A percentile compares a stretch with the other conserved stretches of the same genome.
Conservation (phyloP, 768 basidiomycete genomes). For the Tulasnella sp. region DNA sequence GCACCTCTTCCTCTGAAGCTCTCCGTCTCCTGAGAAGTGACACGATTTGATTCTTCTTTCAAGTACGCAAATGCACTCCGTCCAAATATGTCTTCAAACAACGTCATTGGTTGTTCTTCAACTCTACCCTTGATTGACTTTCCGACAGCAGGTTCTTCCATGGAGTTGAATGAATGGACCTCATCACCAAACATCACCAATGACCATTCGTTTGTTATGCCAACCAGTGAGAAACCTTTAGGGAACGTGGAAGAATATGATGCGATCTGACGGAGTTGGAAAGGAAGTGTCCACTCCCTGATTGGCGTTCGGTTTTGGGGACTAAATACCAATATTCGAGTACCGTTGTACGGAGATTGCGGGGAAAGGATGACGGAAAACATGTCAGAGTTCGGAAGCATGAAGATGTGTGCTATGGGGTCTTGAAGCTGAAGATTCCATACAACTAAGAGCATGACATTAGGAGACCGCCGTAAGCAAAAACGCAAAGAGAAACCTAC, state of each 20-base stretch:
- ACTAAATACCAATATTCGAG: constrained; percentile 37
- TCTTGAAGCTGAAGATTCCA: background rate
- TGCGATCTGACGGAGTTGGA: constrained; percentile 42
- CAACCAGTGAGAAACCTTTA: constrained; percentile 36
- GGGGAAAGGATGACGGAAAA: constrained; percentile 22
- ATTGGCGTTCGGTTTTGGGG: constrained; percentile 34
- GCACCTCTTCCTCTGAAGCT: too few relatives aligned
- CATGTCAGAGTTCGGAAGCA: constrained; percentile 6
- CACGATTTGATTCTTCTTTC: constrained; percentile 15
- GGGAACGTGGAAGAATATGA: constrained; percentile 26
- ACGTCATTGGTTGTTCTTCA: constrained; percentile 32
- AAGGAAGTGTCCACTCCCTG: constrained; percentile 41
- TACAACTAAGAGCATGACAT: background rate
- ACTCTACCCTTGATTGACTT: constrained; percentile 20
- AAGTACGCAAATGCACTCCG: constrained; percentile 45
- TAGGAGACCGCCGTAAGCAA: background rate
- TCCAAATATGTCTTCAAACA: constrained; percentile 90
- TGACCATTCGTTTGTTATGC: constrained; percentile 53
- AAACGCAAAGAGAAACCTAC: constrained; percentile 33
- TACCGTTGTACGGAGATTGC: constrained; percentile 24
- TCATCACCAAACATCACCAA: constrained; percentile 58
- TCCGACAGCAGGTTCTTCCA: constrained; percentile 34
- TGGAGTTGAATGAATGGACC: constrained; percentile 27
- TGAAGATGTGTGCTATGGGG: background rate
- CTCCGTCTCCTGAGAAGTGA: constrained; percentile 20